phyloP scores from a whole-genome alignment of 352 stramenopile genomes.

The Globisporangium spinosum region DNA sequence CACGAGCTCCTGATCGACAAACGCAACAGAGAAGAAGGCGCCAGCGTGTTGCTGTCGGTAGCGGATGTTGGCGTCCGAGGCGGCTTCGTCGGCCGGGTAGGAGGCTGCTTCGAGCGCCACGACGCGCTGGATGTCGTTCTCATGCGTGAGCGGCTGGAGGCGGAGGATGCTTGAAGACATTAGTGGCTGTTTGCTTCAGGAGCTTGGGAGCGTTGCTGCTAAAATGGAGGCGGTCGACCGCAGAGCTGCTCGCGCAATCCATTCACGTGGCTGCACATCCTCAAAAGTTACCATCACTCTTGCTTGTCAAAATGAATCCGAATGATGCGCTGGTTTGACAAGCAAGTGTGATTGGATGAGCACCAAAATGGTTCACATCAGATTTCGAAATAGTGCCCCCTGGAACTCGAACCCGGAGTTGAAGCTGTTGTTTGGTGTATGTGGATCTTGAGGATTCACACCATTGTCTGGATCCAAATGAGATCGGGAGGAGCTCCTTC shows the following conservation, averaged over 20 bases:
- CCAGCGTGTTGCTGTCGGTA: constrained; percentile 82
- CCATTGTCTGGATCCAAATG: background rate
- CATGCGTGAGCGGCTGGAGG: constrained; percentile 10
- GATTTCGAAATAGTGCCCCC: background rate
- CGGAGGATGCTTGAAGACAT: background rate
- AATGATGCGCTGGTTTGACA: no score
- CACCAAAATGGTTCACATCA: background rate
- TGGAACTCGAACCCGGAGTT: background rate
- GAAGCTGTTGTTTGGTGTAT: background rate
- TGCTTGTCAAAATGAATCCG: background rate
- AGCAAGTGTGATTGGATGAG: background rate
- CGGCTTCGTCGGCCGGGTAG: constrained; percentile 87
- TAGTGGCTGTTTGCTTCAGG: background rate
- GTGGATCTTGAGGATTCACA: no score
- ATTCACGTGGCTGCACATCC: no score
- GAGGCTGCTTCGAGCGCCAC: constrained; percentile 49
- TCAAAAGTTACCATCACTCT: background rate
- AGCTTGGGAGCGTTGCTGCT: background rate
- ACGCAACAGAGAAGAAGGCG: constrained; percentile 49
- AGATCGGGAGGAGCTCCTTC: background rate
- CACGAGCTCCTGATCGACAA: no score
- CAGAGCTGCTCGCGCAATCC: no score
- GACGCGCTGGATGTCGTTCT: constrained; percentile 38
- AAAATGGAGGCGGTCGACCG: background rate
- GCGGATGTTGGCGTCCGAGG: constrained; percentile 70